These are phyloP conservation scores for Scedosporium apiospermum DNA, from an alignment of 2,329 filamentous ascomycete species.

Conservation along the genomic window DNA sequence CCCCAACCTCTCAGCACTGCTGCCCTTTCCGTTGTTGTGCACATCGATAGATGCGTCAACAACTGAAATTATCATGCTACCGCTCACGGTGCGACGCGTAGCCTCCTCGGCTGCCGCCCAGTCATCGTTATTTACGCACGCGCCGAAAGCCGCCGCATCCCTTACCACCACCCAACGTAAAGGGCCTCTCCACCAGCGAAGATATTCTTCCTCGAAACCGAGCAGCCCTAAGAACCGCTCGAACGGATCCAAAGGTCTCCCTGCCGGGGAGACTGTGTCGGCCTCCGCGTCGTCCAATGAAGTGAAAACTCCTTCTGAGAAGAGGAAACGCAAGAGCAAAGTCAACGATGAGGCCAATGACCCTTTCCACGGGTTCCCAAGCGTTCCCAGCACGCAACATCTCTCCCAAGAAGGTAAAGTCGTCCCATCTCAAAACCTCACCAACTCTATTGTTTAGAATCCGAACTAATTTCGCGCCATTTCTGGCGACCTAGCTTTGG, in stretches of 20 bases:
- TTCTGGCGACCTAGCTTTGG: conserved; percentile 54
- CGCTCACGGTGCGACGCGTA: conserved; percentile 46
- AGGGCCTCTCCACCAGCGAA: conserved; percentile 34
- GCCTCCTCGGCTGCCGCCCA: conserved; percentile 34
- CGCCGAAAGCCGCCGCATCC: conserved; percentile 27
- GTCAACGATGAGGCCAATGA: conserved; percentile 34
- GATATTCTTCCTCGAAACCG: conserved; percentile 54
- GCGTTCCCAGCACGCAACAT: conserved; percentile 66
- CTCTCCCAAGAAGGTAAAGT: conserved; percentile 55
- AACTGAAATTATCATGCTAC: conserved; percentile 33
- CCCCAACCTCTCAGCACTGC: conserved; percentile 2
- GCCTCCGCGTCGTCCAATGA: conserved; percentile 32
- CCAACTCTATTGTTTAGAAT: neutral
- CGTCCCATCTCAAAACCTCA: neutral
- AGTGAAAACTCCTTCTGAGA: conserved; percentile 37
- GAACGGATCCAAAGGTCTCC: conserved; percentile 27
- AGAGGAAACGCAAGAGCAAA: conserved; percentile 51
- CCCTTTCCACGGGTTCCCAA: conserved; percentile 51
- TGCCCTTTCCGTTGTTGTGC: neutral
- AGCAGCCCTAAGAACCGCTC: conserved; percentile 49
- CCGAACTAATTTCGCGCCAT: neutral
- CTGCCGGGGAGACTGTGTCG: conserved; percentile 39
- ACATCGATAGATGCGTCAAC: conserved; percentile 2
- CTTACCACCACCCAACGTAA: conserved; percentile 15
- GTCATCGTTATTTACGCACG: conserved; percentile 19